Base-by-base conservation (phyloP, 2,329 filamentous ascomycete genomes). In the Xylaria sp. region DNA sequence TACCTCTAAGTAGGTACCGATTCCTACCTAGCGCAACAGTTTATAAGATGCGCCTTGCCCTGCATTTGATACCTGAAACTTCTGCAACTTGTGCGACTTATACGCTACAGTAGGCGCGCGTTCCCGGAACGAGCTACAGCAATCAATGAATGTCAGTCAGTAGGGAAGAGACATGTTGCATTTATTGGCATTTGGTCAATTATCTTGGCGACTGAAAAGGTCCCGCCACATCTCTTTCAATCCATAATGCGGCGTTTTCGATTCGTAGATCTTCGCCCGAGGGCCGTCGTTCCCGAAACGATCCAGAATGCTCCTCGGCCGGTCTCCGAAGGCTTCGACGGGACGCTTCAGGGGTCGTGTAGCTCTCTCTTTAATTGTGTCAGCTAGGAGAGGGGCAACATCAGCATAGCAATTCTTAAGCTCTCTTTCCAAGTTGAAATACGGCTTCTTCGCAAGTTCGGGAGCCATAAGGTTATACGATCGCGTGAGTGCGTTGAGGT, bases 401-500 rank as follows among this genome's bases (percentile, higher is more conserved):
- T 97, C 94, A 0, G 93, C 92, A 77, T 90, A 98, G 78, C 94
- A 98, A 2, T 88, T 85, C 35, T 85, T 86, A 18, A 98, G 85
- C 81, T 99, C 96, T 58, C 95, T 89, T 53, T 94, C 88, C 8
- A 98, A 87, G 1, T 86, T 90, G 77, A 93, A 94, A 79, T 98
- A 98, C 0, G 95, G 93, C 79, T 97, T 97, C 81, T 96, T 97
- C 2, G 95, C 94, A 1, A 97, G 85, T 63, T 93, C 91, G 0
- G 96, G 96, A 0, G 96, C 95, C 90, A 97, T 95, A 2, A 98
- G 87, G 75, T 98, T 98, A 83, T 99, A 99, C 16, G 92, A 92
- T 29, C 96, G 88, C 8, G 93, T 91, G 58, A 97, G 85, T 35
- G 82, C 80, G 80, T 98, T 98, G 65, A 98, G 88, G 65, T 93